Evolutionary conservation across 495 filamentous ascomycete genomes (phyloP).

Genomic region (Podospora sp.): DNA sequence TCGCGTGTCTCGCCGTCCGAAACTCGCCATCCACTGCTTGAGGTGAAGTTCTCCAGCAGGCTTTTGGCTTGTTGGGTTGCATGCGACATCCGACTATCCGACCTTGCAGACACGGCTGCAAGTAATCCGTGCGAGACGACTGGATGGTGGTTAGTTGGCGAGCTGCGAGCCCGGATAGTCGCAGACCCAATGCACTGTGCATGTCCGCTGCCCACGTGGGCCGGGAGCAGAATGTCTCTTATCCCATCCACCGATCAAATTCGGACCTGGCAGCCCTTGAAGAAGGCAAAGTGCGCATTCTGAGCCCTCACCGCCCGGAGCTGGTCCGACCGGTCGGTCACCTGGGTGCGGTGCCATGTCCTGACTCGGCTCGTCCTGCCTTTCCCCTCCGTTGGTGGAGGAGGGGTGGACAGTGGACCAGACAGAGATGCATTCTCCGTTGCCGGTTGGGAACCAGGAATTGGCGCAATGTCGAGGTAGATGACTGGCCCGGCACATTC

Average conservation of each 20-base stretch:
- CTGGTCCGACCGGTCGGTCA: neutral
- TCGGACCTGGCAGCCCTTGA: neutral
- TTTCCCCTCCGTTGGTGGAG: neutral
- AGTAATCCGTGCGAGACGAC: constrained; percentile 3
- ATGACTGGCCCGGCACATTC: neutral
- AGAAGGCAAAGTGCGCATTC: neutral
- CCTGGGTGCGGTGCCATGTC: neutral
- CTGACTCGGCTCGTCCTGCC: neutral
- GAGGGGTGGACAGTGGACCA: neutral
- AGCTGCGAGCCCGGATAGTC: constrained; percentile 1
- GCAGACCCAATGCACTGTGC: neutral
- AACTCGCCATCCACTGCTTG: neutral
- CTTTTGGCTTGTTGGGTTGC: constrained; percentile 22
- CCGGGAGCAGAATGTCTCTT: constrained; percentile 9
- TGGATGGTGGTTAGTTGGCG: neutral
- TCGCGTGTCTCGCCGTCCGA: neutral
- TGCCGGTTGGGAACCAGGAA: neutral
- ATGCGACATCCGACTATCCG: constrained; percentile 14
- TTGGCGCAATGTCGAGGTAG: neutral
- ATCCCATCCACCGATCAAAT: neutral
- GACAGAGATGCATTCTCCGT: neutral
- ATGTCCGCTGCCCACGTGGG: constrained; percentile 17
- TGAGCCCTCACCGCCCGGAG: neutral
- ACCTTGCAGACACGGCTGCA: constrained; percentile 21
- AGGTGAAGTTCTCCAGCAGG: constrained; percentile 10